Evolutionary conservation across 768 basidiomycete genomes (phyloP), one percentile per base, ranked within the genome.

Genomic region (Suillus cothurnatus): DNA sequence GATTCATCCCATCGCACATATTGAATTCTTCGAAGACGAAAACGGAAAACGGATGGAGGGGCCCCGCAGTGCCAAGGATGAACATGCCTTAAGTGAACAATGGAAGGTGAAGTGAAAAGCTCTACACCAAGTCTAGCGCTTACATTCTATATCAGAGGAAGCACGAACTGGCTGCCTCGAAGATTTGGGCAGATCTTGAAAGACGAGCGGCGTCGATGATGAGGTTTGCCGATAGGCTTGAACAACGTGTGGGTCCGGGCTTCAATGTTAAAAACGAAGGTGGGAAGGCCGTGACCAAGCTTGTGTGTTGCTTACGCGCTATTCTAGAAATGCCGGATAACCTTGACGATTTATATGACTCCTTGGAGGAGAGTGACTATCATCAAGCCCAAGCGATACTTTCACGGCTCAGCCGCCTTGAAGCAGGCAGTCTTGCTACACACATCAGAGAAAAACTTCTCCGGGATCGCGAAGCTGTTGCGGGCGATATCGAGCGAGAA

Each of bases 1-100:
- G 90, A 78, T 82, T 12, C 90, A 89, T 71, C 90, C 93, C 1
- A 70, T 96, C 47, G 95, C 89, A 0, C 98, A 85, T 75, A 75
- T 95, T n/a, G 91, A 95, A 73, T 88, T 87, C 64, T 68, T 81
- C 7, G 80, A 84, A 65, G 82, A 80, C 26, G 76, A 78, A 62
- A 74, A 84, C 66, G 86, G 90, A 31, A 72, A 78, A 67, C 67
- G 73, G 66, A 78, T 78, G n/a, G 81, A 85, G 62, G 87, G 91
- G 5, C 91, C 93, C 3, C 77, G 88, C 73, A 85, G 84, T 64
- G 87, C 87, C 70, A 85, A 79, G 50, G 95, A 95, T 62, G 94
- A 97, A 74, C 77, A 74, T 26, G 77, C 73, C 36, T 77, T 82
- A 15, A 81, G 85, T 26, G 87, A 89, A 36, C 71, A 80, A 59